Conservation (phyloP, 1,139 yeast genomes). For the Lodderomyces theae region DNA sequence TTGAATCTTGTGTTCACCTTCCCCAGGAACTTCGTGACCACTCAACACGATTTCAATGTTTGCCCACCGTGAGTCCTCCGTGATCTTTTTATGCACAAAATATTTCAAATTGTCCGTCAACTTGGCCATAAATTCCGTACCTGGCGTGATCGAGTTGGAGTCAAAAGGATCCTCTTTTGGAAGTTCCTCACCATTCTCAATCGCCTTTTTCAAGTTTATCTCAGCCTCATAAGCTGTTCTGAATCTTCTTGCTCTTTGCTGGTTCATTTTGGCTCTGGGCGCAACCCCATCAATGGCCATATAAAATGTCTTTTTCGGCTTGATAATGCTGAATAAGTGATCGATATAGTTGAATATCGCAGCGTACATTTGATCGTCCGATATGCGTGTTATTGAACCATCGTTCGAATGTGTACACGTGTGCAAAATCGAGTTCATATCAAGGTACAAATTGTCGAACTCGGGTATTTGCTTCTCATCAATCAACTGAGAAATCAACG, state of each 20-base stretch:
- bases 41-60: conserved; percentile 78
- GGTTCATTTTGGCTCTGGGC: conserved; percentile 99
- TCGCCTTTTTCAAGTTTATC: conserved; percentile 63
- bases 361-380: conserved; percentile 90
- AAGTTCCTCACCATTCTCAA: conserved; percentile 57
- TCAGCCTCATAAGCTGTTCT: conserved; percentile 95
- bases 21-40: conserved; percentile 99
- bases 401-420: conserved; percentile 84
- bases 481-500: conserved; percentile 83
- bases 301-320: conserved; percentile 82
- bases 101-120: conserved; percentile 81
- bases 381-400: conserved; percentile 56
- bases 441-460: conserved; percentile 90
- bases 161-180: conserved; percentile 85
- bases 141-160: conserved; percentile 94
- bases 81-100: conserved; percentile 86
- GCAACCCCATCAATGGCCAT: conserved; percentile 99
- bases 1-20: conserved; percentile 99
- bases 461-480: conserved; percentile 87
- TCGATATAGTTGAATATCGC: conserved; percentile 95
- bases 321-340: conserved; percentile 82
- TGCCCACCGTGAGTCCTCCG: conserved; percentile 91
- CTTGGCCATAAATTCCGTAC: conserved; percentile 96
- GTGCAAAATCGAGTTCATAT: conserved; percentile 96
- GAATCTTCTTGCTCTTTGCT: conserved; percentile 95